Conservation (phyloP, 75 land plant genomes). For the Cupressus sempervirens region DNA sequence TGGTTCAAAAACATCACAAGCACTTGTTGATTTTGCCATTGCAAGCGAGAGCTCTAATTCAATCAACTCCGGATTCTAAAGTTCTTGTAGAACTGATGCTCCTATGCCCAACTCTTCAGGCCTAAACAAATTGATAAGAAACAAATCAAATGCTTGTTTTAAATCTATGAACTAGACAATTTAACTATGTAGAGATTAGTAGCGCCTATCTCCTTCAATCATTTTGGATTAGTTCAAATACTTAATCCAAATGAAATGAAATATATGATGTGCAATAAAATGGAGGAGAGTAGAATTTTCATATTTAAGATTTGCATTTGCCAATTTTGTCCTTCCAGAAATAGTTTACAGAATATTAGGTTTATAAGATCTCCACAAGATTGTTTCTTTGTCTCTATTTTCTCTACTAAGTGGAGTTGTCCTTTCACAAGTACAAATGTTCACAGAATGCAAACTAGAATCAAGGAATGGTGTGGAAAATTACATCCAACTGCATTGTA, state of each 20-base stretch:
- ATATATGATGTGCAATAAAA: too few species aligned
- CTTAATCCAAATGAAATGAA: background rate
- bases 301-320: background rate
- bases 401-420: background rate
- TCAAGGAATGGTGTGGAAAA: too few species aligned
- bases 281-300: background rate
- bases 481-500: background rate
- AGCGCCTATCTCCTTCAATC: too few species aligned
- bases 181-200: too few species aligned
- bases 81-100: slow-evolving; percentile 20
- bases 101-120: slow-evolving; percentile 33
- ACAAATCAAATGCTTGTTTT: background rate
- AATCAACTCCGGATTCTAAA: slow-evolving; percentile 16
- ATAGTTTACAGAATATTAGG: too few species aligned
- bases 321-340: background rate
- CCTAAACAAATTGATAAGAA: slow-evolving; percentile 18
- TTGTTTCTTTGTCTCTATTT: background rate
- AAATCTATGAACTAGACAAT: too few species aligned
- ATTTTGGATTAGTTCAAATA: too few species aligned
- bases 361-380: background rate
- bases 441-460: background rate
- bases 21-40: slow-evolving; percentile 5
- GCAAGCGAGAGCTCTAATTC: slow-evolving; percentile 34
- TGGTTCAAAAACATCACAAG: slow-evolving; percentile 36
- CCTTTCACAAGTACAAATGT: background rate